phyloP scores from a whole-genome alignment of 805 yeast species.

The Kregervanrija delftensis region DNA sequence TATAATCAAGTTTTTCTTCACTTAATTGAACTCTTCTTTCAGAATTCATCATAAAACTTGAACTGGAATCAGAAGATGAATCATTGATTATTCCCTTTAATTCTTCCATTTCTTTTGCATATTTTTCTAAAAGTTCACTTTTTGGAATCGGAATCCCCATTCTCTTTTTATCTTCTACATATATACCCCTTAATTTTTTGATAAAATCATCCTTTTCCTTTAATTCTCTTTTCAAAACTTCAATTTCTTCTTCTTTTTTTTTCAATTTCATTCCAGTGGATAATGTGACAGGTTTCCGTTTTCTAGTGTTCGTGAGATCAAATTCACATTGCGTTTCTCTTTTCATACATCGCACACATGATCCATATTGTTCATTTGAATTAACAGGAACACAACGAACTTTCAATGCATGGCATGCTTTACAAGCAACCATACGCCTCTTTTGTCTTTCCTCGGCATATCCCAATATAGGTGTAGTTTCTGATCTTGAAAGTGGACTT shows the following conservation, averaged over 20 bases:
- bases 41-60: slow-evolving; percentile 38
- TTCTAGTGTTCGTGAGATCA: slow-evolving; percentile 53
- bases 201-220: slow-evolving; percentile 7
- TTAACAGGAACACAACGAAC: slow-evolving; percentile 79
- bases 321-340: slow-evolving; percentile 59
- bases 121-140: slow-evolving; percentile 20
- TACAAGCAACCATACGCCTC: slow-evolving; percentile 53
- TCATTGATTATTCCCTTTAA: slow-evolving; percentile 29
- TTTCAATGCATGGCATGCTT: slow-evolving; percentile 73
- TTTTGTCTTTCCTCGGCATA: slow-evolving; percentile 5
- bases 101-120: slow-evolving; percentile 34
- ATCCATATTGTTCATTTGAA: slow-evolving; percentile 46
- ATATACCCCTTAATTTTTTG: slow-evolving; percentile 6
- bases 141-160: slow-evolving; percentile 18
- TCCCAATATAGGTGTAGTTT: too few relatives aligned
- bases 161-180: slow-evolving; percentile 17
- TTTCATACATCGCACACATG: slow-evolving; percentile 70
- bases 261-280: slow-evolving; percentile 15
- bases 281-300: slow-evolving; percentile 24
- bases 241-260: slow-evolving; percentile 21
- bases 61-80: slow-evolving; percentile 30
- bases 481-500: too few relatives aligned
- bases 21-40: slow-evolving; percentile 33
- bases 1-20: slow-evolving; percentile 17
- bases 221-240: slow-evolving; percentile 12